These are phyloP conservation scores for Chrysoporthe deuterocubensis DNA, from an alignment of 2,329 filamentous ascomycete genomes.

Conservation along the genomic window DNA sequence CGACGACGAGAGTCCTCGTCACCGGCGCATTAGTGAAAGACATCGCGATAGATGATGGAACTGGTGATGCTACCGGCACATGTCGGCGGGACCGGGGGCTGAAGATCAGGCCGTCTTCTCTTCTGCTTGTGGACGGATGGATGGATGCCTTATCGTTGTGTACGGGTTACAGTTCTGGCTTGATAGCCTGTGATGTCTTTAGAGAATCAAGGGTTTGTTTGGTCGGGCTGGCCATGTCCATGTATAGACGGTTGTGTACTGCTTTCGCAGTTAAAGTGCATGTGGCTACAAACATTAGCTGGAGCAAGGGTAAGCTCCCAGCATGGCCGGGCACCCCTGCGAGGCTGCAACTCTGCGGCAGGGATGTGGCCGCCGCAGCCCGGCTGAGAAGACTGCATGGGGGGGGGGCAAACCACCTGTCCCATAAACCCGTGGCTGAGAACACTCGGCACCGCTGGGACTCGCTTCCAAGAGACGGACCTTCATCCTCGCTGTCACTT, in stretches of 20 bases:
- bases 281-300: background rate
- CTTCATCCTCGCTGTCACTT: background rate
- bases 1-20: slow-evolving; percentile 72
- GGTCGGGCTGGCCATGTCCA: background rate
- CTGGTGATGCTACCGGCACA: slow-evolving; percentile 28
- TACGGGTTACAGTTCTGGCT: background rate
- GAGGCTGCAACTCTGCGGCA: slow-evolving; percentile 7
- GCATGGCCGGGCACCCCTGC: background rate
- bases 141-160: background rate
- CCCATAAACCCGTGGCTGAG: slow-evolving; percentile 7
- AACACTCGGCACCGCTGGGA: slow-evolving; percentile 1
- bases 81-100: slow-evolving; percentile 8
- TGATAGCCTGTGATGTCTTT: background rate
- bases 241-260: background rate
- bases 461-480: background rate
- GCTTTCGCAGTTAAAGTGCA: background rate
- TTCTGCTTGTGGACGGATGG: background rate
- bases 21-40: slow-evolving; percentile 67
- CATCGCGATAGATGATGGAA: slow-evolving; percentile 42
- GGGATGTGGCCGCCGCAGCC: slow-evolving; percentile 1
- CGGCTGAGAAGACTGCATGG: background rate
- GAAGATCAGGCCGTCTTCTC: background rate
- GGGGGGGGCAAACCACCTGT: slow-evolving; percentile 10
- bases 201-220: background rate
- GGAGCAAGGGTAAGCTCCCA: background rate